These are phyloP conservation scores for Lagenidium giganteum DNA, from an alignment of 352 stramenopile genomes.

Conservation along the genomic window DNA sequence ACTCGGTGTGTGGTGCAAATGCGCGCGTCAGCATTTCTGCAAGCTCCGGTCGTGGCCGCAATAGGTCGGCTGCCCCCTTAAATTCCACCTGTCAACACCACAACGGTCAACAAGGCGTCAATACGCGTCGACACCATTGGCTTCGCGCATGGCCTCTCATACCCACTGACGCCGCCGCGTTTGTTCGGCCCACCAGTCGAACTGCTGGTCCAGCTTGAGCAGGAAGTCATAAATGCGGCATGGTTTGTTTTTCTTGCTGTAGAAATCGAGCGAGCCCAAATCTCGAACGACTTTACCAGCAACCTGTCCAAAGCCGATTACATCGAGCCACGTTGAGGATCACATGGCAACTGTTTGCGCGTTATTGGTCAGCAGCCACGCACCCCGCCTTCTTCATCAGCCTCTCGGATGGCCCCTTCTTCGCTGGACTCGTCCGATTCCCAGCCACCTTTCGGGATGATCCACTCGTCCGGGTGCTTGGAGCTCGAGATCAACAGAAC, in stretches of 20 bases:
- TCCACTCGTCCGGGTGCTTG: conserved; percentile 88
- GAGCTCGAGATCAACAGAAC: conserved; percentile 88
- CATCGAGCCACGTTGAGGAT: neutral
- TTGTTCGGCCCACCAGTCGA: conserved; percentile 52
- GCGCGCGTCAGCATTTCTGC: conserved; percentile 5
- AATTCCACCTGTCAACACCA: conserved; percentile 19
- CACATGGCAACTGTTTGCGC: neutral
- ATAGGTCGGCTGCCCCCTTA: neutral
- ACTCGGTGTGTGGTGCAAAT: too few species aligned
- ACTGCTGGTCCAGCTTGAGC: conserved; percentile 29
- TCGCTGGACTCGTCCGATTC: conserved; percentile 91
- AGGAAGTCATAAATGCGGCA: conserved; percentile 51
- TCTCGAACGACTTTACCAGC: conserved; percentile 27
- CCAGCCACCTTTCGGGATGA: conserved; percentile 97
- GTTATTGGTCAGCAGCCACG: neutral
- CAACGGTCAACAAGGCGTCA: neutral
- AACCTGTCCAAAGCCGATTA: conserved; percentile 18
- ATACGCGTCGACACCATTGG: too few species aligned
- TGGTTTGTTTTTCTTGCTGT: conserved; percentile 32
- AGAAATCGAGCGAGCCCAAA: conserved; percentile 44
- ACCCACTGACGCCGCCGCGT: conserved; percentile 52
- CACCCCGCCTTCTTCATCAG: conserved; percentile 92
- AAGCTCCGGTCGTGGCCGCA: conserved; percentile 9
- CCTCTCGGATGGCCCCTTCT: conserved; percentile 90
- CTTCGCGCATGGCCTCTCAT: neutral